Base-by-base conservation (phyloP, 371 early-diverging fungal genomes). In the Saksenaea oblongispora region DNA sequence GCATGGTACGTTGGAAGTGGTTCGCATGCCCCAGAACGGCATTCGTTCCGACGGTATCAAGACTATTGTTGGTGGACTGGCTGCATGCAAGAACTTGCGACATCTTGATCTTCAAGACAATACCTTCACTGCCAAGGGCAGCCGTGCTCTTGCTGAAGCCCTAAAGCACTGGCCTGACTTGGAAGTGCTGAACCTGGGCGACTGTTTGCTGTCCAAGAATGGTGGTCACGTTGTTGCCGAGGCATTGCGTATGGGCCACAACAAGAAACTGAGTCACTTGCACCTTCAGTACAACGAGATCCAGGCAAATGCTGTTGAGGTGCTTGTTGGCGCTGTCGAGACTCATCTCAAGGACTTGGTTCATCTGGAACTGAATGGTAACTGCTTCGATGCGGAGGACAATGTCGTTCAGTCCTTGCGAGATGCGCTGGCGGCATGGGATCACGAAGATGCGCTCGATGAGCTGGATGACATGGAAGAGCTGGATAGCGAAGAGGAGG, bases 21-120 rank as follows among this genome's bases (percentile, higher is more conserved):
- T 98, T n/a, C 87, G 92, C 60, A 90, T 98, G 89, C 96, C 96
- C 31, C 98, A 98, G 74, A 97, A 98, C 74, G 95, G 96, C 60
- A 98, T 98, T 63, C 92, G 98, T 26, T 92, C 95, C 11, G 97
- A 95, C 39, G 98, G 98, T 63, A 90, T 97, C 57, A 74, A 70
- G 18, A 81, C 81, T 61, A 73, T 98, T 39, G 75, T 93, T 24
- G 70, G 71, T n/a, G 92, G 93, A 10, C 74, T 97, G 11, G 71
- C 84, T 15, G 58, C 73, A n/a, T 93, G 94, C 79, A 76, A 79
- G 27, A 67, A 79, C 18, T 73, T 98, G 54, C 83, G 87, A 57
- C 82, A 86, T 58, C 75, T 98, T 39, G 96, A 98, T 78, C 76
- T 98, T 56, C 97, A 98, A 75, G 98, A 98, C 74, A 98, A 98